Conservation (phyloP, 441 rosid genomes). For the Flueggea neowawraea region DNA sequence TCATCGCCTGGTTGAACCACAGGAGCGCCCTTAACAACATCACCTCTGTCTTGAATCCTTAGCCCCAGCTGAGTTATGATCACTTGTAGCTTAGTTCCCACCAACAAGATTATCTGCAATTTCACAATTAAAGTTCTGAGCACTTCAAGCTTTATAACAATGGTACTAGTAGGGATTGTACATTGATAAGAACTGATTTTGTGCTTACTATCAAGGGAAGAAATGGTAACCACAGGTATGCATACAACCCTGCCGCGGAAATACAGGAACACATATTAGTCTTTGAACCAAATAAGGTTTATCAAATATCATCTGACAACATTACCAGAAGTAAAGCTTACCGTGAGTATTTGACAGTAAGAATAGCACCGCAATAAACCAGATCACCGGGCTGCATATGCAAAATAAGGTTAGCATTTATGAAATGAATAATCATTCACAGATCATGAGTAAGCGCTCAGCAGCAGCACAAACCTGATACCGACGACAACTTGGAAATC, state of each 20-base stretch:
- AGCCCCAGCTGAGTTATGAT: constrained; percentile 84
- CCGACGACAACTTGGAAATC: constrained; percentile 93
- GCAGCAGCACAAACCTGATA: constrained; percentile 49
- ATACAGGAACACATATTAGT: constrained; percentile 1
- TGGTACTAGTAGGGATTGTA: no score
- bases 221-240: constrained; percentile 87
- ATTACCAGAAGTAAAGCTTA: constrained; percentile 19
- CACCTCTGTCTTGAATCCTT: constrained; percentile 81
- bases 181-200: not conserved
- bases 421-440: not conserved
- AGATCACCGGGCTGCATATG: constrained; percentile 62
- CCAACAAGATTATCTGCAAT: constrained; percentile 58
- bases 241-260: constrained; percentile 52
- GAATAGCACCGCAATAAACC: constrained; percentile 71
- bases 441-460: not conserved
- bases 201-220: constrained; percentile 77
- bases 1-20: constrained; percentile 87
- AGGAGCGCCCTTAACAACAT: constrained; percentile 89
- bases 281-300: not conserved
- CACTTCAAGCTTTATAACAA: not conserved
- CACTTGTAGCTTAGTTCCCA: constrained; percentile 83
- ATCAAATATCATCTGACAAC: not conserved
- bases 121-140: not conserved
- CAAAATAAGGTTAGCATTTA: constrained; percentile 3
- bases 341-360: constrained; percentile 78